A percentile compares a stretch with the other conserved stretches of the same genome.
These are phyloP conservation scores for Fraxinus baroniana DNA, from an alignment of 305 asterid species.

Conservation along the genomic window DNA sequence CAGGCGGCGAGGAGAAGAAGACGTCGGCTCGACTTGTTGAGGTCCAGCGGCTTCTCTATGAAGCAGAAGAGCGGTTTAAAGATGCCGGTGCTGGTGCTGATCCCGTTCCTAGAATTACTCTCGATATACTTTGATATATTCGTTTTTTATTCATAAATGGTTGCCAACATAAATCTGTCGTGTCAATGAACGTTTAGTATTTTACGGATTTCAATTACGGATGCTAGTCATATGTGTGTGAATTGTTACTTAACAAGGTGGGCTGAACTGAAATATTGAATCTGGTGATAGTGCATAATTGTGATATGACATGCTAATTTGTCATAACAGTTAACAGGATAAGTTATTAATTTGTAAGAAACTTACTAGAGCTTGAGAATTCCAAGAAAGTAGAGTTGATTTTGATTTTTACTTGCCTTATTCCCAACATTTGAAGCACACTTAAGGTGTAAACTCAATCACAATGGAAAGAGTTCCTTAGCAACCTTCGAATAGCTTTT, in stretches of 20 bases:
- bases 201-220: neutral
- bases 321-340: neutral
- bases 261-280: neutral
- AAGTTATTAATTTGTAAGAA: neutral
- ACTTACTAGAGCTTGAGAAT: neutral
- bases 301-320: neutral
- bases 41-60: constrained; percentile 6
- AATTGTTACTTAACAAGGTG: neutral
- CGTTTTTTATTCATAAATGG: neutral
- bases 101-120: constrained; percentile 67
- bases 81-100: constrained; percentile 61
- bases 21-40: neutral
- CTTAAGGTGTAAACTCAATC: neutral
- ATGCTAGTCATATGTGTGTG: neutral
- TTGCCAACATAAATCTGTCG: neutral
- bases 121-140: constrained; percentile 44
- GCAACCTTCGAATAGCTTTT: neutral
- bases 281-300: neutral
- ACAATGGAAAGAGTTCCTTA: neutral
- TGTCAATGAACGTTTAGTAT: neutral
- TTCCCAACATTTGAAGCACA: neutral
- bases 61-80: constrained; percentile 56
- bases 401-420: neutral
- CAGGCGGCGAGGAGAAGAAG: constrained; percentile 1
- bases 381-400: neutral